Conservation (phyloP, 2,329 filamentous ascomycete species). For the Colletotrichum navitas region DNA sequence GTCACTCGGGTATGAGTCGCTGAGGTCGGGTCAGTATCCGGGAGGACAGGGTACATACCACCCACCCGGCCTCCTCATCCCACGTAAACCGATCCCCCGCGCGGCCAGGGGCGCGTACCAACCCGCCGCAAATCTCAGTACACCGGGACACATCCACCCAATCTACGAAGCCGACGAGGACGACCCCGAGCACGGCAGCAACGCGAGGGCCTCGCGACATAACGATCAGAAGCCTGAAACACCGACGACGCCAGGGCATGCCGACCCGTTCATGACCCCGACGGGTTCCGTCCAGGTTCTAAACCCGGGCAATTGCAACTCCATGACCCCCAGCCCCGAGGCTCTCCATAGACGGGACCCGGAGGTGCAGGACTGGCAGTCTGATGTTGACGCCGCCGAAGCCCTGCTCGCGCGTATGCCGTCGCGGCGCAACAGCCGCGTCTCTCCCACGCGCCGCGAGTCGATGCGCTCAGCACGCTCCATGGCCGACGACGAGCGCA, state of each 20-base stretch:
- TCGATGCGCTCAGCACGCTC: constrained; percentile 52
- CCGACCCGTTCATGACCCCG: constrained; percentile 67
- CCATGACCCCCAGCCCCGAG: constrained; percentile 59
- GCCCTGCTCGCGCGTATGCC: constrained; percentile 62
- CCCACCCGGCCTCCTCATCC: constrained; percentile 46
- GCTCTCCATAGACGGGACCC: constrained; percentile 55
- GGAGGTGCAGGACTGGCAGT: constrained; percentile 70
- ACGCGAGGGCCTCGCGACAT: constrained; percentile 30
- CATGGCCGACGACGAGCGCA: constrained; percentile 62
- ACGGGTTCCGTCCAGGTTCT: constrained; percentile 44
- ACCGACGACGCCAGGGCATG: constrained; percentile 53
- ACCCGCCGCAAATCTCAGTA: constrained; percentile 32
- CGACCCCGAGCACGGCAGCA: constrained; percentile 51
- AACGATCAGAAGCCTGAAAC: constrained; percentile 47
- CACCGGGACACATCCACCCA: constrained; percentile 64
- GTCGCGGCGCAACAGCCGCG: constrained; percentile 49
- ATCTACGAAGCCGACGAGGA: constrained; percentile 72
- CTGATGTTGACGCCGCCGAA: constrained; percentile 67
- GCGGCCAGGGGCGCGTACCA: constrained; percentile 43
- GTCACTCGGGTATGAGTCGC: constrained; percentile 64
- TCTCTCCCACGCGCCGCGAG: constrained; percentile 55
- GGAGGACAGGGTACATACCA: constrained; percentile 44
- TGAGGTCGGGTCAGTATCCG: constrained; percentile 52
- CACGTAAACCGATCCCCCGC: constrained; percentile 51
- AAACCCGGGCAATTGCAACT: constrained; percentile 51